Evolutionary conservation across 176 grass and related monocot genomes (phyloP), one percentile per base, ranked within the genome.

Genomic region (Calamus simplicifolius): DNA sequence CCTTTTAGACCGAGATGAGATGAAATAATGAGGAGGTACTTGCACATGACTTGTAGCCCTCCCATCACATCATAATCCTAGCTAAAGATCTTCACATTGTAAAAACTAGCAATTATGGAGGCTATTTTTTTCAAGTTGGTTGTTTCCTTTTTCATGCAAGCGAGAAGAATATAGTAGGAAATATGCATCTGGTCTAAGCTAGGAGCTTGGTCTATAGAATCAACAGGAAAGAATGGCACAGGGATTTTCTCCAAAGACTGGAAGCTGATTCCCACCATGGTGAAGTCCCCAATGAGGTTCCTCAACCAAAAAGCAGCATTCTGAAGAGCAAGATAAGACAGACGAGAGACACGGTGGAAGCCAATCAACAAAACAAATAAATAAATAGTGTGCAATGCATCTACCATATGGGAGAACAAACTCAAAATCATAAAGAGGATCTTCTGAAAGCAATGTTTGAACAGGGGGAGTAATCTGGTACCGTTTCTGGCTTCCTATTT

Each of bases 321-420:
- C 50, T 50, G 48, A 73, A 29, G 52, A 73, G 70, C 52, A 70
- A 60, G 58, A 38, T 54, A 49, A 67, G 16, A 67, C 68, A 71
- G 61, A 64, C 68, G 74, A 56, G 12, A 79, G 63, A 67, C 69
- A 53, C 74, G 59, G 72, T 69, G 76, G 27, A 76, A 66, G 52
- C 69, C 73, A 75, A 74, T 68, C 61, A 78, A 53, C 74, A 74
- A 67, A 59, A 5, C 21, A 68, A 61, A 5, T 29, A 29, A 29
- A 6, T 26, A 49, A 19, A 66, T 56, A 58, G 51, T 58, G 67
- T 64, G 38, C 49, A 29, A 67, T 57, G 23, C 28, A 66, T 75
- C 52, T 75, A 59, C 19, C 51, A 59, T 49, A 27, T 30, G 56
- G 43, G 57, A 29, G 51, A 61, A 71, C 27, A 71, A 59, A 61